phyloP scores from a whole-genome alignment of 208 protist genomes.

The Leishmania lainsoni region DNA sequence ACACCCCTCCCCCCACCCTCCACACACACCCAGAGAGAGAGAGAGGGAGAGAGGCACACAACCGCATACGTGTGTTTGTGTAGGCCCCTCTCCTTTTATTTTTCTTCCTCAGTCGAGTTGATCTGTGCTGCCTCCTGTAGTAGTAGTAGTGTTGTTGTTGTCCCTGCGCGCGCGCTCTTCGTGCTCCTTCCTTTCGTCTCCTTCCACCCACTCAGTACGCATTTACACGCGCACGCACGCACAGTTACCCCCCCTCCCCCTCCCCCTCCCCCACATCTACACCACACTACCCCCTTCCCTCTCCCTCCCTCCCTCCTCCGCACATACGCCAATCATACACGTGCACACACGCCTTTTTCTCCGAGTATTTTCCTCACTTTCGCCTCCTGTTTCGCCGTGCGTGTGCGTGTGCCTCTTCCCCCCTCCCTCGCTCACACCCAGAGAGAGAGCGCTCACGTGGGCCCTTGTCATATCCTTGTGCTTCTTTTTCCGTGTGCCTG shows the following conservation, averaged over 20 bases:
- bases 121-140: too few relatives aligned
- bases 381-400: background rate
- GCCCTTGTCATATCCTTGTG: background rate
- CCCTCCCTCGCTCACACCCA: background rate
- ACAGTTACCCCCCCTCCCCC: background rate
- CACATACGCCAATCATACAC: too few relatives aligned
- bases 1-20: too few relatives aligned
- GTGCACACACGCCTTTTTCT: too few relatives aligned
- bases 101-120: background rate
- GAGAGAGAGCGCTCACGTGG: background rate
- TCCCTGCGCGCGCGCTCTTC: background rate
- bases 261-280: background rate
- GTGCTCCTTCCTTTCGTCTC: too few relatives aligned
- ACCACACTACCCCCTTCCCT: background rate
- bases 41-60: too few relatives aligned
- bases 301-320: background rate
- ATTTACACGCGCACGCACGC: too few relatives aligned
- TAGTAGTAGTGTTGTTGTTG: background rate
- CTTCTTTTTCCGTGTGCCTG: background rate
- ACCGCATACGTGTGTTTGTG: too few relatives aligned
- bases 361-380: background rate
- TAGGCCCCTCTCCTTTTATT: background rate
- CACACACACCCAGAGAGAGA: too few relatives aligned
- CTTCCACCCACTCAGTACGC: too few relatives aligned
- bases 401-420: background rate